Conservation (phyloP, 805 yeast species). For the Pichia gijzeniarum region DNA sequence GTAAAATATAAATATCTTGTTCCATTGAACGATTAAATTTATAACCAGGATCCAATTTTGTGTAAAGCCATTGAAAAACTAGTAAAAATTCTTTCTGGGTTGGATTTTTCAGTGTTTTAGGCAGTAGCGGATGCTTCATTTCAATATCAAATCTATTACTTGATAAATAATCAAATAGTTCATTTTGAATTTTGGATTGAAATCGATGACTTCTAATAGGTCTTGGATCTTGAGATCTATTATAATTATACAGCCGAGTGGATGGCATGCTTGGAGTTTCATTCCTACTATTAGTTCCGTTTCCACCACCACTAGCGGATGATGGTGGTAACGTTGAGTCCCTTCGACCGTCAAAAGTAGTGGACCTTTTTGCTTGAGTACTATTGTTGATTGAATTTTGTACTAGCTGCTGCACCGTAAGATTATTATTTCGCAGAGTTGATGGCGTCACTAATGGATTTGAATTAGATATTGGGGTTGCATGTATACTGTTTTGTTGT, state of each 20-base stretch:
- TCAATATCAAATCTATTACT: conserved; percentile 66
- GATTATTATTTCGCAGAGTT: neutral
- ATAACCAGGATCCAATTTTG: conserved; percentile 73
- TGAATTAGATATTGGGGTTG: neutral
- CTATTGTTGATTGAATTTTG: conserved; percentile 26
- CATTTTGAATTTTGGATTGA: conserved; percentile 59
- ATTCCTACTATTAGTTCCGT: neutral
- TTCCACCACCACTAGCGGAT: conserved; percentile 3
- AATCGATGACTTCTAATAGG: conserved; percentile 70
- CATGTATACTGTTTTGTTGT: conserved; percentile 18
- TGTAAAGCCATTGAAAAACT: conserved; percentile 76
- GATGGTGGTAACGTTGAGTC: conserved; percentile 9
- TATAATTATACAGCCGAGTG: conserved; percentile 1
- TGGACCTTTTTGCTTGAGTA: neutral
- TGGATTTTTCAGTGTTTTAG: conserved; percentile 62
- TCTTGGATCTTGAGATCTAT: conserved; percentile 51
- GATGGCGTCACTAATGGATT: neutral
- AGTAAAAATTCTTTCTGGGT: conserved; percentile 80
- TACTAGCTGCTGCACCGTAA: conserved; percentile 22
- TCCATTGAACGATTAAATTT: conserved; percentile 63
- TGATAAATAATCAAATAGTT: conserved; percentile 57
- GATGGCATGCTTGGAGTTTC: conserved; percentile 4
- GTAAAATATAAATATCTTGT: conserved; percentile 61
- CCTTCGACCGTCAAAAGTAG: conserved; percentile 13
- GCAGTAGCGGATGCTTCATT: conserved; percentile 61